Evolutionary conservation across 192 early-diverging fungal genomes (phyloP).

Genomic region (Diversispora epigaea): DNA sequence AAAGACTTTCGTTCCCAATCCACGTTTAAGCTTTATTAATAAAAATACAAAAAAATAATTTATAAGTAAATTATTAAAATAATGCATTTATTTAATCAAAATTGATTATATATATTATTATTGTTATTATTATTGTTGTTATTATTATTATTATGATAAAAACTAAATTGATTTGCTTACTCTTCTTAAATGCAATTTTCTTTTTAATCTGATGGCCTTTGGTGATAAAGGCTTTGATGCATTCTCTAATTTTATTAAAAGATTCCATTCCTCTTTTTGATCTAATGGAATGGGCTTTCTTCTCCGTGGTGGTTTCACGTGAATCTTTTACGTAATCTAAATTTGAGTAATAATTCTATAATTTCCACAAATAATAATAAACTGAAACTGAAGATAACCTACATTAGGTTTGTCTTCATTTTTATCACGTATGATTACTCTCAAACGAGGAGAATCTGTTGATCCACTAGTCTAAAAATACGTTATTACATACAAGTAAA

Average conservation of each 20-base stretch:
- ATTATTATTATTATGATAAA: too few relatives aligned
- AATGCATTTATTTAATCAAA: too few relatives aligned
- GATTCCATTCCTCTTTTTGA: slow-evolving; percentile 52
- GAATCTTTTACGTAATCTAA: not conserved
- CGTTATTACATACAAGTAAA: too few relatives aligned
- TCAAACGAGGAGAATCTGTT: not conserved
- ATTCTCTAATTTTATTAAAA: slow-evolving; percentile 54
- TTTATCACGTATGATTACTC: not conserved
- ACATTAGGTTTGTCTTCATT: not conserved
- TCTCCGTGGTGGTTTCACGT: slow-evolving; percentile 6
- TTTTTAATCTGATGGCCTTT: slow-evolving; percentile 52
- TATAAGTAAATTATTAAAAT: too few relatives aligned
- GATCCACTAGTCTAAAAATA: not conserved
- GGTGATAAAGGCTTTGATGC: slow-evolving; percentile 39
- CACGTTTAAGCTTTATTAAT: slow-evolving; percentile 60
- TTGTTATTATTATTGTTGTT: too few relatives aligned
- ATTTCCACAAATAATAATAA: not conserved
- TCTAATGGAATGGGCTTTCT: slow-evolving; percentile 10
- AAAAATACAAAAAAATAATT: not conserved
- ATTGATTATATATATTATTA: too few relatives aligned
- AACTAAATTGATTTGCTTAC: slow-evolving; percentile 31
- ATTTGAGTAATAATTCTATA: not conserved
- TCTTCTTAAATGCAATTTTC: slow-evolving; percentile 53
- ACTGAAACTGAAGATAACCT: not conserved
- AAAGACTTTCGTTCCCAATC: slow-evolving; percentile 60